Conservation (phyloP, 2,329 filamentous ascomycete species). For the Proliferodiscus dingleyae region DNA sequence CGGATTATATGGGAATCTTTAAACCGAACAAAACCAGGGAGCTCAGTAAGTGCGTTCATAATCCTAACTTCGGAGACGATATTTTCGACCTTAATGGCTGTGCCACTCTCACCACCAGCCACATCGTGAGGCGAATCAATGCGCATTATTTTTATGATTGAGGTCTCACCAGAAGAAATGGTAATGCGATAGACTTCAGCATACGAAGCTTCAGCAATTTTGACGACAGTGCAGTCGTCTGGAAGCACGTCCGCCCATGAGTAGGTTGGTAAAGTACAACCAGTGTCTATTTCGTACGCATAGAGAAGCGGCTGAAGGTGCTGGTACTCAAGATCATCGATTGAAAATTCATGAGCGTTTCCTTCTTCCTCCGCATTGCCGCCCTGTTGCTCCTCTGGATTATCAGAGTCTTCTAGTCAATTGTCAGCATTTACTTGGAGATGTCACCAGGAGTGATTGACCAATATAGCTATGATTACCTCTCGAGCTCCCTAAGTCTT, state of each 20-base stretch:
- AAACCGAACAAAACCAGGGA: conserved; percentile 61
- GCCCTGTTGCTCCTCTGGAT: neutral
- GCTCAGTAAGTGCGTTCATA: conserved; percentile 58
- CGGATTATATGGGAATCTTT: conserved; percentile 58
- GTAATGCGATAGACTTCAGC: conserved; percentile 61
- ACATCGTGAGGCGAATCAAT: conserved; percentile 35
- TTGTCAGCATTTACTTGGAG: no score
- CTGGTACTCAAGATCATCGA: neutral
- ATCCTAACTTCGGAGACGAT: conserved; percentile 56
- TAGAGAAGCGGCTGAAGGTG: conserved; percentile 17
- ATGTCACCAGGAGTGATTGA: no score
- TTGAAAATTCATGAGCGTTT: neutral
- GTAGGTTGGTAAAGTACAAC: conserved; percentile 6
- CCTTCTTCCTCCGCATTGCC: neutral
- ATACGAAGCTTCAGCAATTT: conserved; percentile 63
- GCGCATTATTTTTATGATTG: conserved; percentile 61
- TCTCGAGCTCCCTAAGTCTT: no score
- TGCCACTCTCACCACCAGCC: conserved; percentile 14
- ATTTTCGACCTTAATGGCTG: conserved; percentile 36
- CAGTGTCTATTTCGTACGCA: conserved; percentile 19
- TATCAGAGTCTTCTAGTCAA: no score
- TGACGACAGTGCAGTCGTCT: conserved; percentile 47
- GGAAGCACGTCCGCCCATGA: conserved; percentile 55
- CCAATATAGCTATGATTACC: no score
- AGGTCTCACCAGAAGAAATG: conserved; percentile 50